Conservation (phyloP, 805 yeast species). For the Maudiozyma bulderi region DNA sequence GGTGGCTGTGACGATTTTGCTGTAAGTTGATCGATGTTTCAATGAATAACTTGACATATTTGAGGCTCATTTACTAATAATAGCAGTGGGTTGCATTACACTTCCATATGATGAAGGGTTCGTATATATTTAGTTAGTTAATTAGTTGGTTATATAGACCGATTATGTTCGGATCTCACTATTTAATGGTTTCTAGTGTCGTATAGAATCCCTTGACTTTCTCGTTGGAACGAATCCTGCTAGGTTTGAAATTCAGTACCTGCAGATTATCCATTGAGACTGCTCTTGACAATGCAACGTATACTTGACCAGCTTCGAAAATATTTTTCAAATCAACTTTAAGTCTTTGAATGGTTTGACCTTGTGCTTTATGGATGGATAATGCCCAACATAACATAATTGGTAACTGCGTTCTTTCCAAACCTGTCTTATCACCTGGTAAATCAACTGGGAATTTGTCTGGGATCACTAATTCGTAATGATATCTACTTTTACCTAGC, state of each 20-base stretch:
- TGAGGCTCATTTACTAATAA: too few species aligned
- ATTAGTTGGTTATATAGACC: too few species aligned
- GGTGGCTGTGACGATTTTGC: too few species aligned
- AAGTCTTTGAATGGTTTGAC: constrained; percentile 66
- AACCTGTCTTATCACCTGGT: constrained; percentile 24
- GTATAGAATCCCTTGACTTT: constrained; percentile 55
- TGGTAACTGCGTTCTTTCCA: constrained; percentile 53
- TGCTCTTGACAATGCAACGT: constrained; percentile 76
- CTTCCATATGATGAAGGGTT: too few species aligned
- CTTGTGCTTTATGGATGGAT: constrained; percentile 79
- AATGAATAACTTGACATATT: too few species aligned
- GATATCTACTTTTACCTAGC: constrained; percentile 17
- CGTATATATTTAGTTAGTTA: too few species aligned
- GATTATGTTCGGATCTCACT: not conserved
- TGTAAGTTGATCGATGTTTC: too few species aligned
- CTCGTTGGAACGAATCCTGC: constrained; percentile 47
- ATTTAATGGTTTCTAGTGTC: constrained; percentile 28
- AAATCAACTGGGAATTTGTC: constrained; percentile 33
- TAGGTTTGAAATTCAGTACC: constrained; percentile 52
- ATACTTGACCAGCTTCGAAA: constrained; percentile 77
- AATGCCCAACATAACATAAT: constrained; percentile 71
- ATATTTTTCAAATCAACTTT: constrained; percentile 56
- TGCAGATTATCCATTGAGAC: constrained; percentile 56
- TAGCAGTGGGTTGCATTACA: too few species aligned
- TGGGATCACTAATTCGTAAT: constrained; percentile 29